phyloP scores from a whole-genome alignment of 2,329 filamentous ascomycete species.

The Tolypocladium sp. region DNA sequence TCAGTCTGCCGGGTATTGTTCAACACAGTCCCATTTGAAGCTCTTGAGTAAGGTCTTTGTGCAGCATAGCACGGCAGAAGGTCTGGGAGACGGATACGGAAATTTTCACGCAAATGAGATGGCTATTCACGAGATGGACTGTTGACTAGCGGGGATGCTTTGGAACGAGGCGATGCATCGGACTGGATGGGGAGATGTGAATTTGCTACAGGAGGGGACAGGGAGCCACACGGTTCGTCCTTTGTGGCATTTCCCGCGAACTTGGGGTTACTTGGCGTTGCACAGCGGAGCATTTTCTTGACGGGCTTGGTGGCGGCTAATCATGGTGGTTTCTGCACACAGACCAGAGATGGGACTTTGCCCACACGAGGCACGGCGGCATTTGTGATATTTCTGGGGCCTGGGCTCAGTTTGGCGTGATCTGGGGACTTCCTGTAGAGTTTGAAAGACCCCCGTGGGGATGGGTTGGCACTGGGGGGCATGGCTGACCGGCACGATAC shows the following conservation, averaged over 20 bases:
- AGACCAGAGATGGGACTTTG: neutral
- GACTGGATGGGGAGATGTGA: no score
- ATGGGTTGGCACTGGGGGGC: neutral
- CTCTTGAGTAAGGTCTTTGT: neutral
- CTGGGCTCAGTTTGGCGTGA: neutral
- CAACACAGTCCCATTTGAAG: neutral
- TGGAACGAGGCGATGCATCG: neutral
- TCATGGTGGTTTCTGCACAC: neutral
- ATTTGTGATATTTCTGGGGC: neutral
- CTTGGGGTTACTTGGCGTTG: neutral
- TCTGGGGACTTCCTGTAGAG: neutral
- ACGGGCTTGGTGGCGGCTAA: neutral
- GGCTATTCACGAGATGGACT: neutral
- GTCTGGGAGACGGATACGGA: neutral
- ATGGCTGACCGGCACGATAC: neutral
- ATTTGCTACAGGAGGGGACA: neutral
- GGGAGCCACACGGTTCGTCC: neutral
- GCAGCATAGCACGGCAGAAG: neutral
- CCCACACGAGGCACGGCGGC: neutral
- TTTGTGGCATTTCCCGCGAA: neutral
- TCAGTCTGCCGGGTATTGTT: neutral
- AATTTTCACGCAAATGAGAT: neutral
- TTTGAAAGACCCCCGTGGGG: neutral
- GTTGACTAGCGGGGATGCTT: neutral
- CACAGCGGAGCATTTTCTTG: neutral